These are phyloP conservation scores for Saccharomyces hybrid DNA, from an alignment of 1,139 yeast species.

Conservation along the genomic window DNA sequence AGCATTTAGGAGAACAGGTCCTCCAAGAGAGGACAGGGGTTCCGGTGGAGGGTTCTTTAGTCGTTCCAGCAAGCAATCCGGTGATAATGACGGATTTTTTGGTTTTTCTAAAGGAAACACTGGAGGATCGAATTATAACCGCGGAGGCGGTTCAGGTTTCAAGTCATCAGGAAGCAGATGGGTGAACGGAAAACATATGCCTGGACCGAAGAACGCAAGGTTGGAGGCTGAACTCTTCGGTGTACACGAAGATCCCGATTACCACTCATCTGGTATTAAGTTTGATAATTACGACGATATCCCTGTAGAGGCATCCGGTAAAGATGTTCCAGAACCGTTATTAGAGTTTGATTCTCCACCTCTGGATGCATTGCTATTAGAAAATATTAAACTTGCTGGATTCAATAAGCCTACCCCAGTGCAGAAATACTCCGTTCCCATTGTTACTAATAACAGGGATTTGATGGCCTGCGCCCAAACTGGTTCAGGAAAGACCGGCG, in stretches of 20 bases:
- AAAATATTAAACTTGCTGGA: conserved; percentile 78
- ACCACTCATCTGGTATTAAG: conserved; percentile 92
- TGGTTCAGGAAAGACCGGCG: conserved; percentile 99
- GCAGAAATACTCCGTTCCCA: conserved; percentile 95
- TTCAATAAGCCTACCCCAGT: conserved; percentile 96
- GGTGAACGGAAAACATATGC: conserved; percentile 81
- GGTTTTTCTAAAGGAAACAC: conserved; percentile 7
- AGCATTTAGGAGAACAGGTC: not conserved
- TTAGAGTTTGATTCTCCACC: conserved; percentile 83
- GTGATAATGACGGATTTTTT: conserved; percentile 18
- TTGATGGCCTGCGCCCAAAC: conserved; percentile 99
- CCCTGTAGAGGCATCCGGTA: conserved; percentile 96
- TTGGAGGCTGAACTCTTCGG: conserved; percentile 82
- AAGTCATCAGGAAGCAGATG: conserved; percentile 42
- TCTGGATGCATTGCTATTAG: conserved; percentile 74
- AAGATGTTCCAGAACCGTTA: conserved; percentile 88
- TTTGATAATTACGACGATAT: conserved; percentile 96
- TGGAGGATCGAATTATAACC: conserved; percentile 7
- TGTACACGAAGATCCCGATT: conserved; percentile 63
- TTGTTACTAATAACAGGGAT: conserved; percentile 89
- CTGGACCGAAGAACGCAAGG: conserved; percentile 63
- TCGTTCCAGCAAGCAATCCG: not conserved
- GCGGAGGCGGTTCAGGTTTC: conserved; percentile 17
- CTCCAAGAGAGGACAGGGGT: not conserved
- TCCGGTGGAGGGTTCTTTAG: not conserved